Conservation (phyloP, 257 asterid species). For the Marsdenia floribunda region DNA sequence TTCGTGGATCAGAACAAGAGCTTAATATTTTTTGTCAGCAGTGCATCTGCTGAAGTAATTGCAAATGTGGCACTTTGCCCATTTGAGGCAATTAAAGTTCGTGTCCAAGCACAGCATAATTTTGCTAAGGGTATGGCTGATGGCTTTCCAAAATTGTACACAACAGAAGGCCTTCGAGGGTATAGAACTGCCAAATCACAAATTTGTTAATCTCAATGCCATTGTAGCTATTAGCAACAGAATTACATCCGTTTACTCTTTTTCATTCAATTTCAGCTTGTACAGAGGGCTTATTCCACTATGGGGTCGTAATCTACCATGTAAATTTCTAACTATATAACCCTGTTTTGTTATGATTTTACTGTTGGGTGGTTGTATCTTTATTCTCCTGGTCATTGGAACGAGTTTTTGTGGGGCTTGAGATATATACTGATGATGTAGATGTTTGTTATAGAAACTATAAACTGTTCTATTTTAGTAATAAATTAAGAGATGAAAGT, state of each 20-base stretch:
- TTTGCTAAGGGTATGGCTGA: conserved; percentile 39
- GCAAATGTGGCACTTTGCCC: conserved; percentile 44
- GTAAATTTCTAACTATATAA: conserved; percentile 22
- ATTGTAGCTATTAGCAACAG: background rate
- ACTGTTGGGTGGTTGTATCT: background rate
- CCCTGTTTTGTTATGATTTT: background rate
- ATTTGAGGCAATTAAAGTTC: conserved; percentile 45
- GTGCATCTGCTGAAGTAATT: conserved; percentile 40
- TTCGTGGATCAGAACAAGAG: conserved; percentile 38
- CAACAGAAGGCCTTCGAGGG: conserved; percentile 41
- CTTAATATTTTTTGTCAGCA: conserved; percentile 32
- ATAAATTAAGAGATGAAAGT: background rate
- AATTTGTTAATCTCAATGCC: conserved; percentile 2
- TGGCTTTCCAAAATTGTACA: conserved; percentile 40
- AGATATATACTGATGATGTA: background rate
- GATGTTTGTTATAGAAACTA: background rate
- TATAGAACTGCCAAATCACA: conserved; percentile 15
- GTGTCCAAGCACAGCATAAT: conserved; percentile 42
- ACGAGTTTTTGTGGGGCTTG: background rate
- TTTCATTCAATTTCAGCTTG: conserved; percentile 29
- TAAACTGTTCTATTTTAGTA: background rate
- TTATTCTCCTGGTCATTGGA: background rate
- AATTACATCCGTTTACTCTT: conserved; percentile 2
- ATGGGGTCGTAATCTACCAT: conserved; percentile 45
- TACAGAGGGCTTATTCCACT: conserved; percentile 44